Percentiles rank a stretch among this genome's conserved stretches.
Conservation (phyloP, 805 yeast species). For the Lachancea quebecensis region DNA sequence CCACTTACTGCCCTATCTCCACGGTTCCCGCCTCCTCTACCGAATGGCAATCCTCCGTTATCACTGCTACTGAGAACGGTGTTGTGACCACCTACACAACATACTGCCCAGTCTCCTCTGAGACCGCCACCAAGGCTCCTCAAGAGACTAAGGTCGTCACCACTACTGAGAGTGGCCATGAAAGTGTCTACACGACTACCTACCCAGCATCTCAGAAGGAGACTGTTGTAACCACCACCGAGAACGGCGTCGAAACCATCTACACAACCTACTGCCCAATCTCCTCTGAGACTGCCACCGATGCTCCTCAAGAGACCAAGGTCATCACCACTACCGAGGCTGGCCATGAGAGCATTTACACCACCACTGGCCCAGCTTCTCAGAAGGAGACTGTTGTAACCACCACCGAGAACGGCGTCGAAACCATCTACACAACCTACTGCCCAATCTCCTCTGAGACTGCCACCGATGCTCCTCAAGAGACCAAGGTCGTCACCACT, state of each 20-base stretch:
- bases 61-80: conserved; percentile 6
- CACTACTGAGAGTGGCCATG: conserved; percentile 3
- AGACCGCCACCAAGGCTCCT: background rate
- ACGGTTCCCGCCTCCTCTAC: conserved; percentile 2
- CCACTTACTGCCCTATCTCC: conserved; percentile 14
- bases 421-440: conserved; percentile 13
- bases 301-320: conserved; percentile 3
- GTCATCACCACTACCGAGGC: conserved; percentile 10
- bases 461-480: background rate
- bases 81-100: conserved; percentile 14
- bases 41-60: conserved; percentile 5
- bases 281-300: conserved; percentile 5
- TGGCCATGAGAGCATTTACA: conserved; percentile 12
- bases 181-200: conserved; percentile 1
- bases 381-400: conserved; percentile 7
- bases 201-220: background rate
- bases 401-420: conserved; percentile 8
- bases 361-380: conserved; percentile 11
- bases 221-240: conserved; percentile 2
- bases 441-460: conserved; percentile 9
- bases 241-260: conserved; percentile 8
- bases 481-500: background rate
- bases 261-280: conserved; percentile 13
- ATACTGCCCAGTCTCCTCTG: conserved; percentile 10
- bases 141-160: conserved; percentile 2